A percentile compares a stretch with the other conserved stretches of the same genome.
Evolutionary conservation across 345 rosid species (phyloP).

Genomic region (Psidium friedrichsthalianum): DNA sequence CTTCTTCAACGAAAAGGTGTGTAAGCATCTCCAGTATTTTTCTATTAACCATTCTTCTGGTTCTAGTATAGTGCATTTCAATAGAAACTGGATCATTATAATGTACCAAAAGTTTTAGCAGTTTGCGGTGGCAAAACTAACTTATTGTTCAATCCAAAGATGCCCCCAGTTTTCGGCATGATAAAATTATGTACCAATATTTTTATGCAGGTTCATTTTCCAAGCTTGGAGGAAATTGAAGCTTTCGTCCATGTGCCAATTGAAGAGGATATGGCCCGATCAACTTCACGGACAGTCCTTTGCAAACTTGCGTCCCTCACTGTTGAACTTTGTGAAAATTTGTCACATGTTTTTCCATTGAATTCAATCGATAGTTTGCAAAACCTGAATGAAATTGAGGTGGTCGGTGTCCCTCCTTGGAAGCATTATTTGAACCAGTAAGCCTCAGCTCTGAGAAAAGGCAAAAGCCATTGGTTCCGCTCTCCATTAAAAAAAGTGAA

Average conservation of each 20-base stretch:
- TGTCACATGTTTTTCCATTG: not conserved
- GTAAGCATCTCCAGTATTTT: too few species aligned
- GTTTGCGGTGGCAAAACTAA: too few species aligned
- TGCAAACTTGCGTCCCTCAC: too few species aligned
- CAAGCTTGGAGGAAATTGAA: not conserved
- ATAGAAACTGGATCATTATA: too few species aligned
- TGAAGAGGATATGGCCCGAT: not conserved
- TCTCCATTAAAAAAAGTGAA: accelerated
- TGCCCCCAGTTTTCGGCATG: not conserved
- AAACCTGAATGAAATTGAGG: accelerated
- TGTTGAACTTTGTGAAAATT: too few species aligned
- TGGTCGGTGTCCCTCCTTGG: not conserved
- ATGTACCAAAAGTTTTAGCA: too few species aligned
- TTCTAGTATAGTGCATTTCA: too few species aligned
- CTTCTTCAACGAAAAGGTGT: too few species aligned
- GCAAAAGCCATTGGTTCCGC: not conserved
- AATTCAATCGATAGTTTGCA: not conserved
- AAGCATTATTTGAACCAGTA: not conserved
- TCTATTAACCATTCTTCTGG: too few species aligned
- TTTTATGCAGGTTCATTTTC: not conserved
- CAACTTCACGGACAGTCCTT: not conserved
- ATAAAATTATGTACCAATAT: too few species aligned
- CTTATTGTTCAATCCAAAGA: too few species aligned
- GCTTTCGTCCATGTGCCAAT: not conserved
- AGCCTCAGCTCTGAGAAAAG: accelerated